Evolutionary conservation across 192 early-diverging fungal species (phyloP), one percentile per base, ranked within the genome.

Genomic region (Borealophlyctis nickersoniae): DNA sequence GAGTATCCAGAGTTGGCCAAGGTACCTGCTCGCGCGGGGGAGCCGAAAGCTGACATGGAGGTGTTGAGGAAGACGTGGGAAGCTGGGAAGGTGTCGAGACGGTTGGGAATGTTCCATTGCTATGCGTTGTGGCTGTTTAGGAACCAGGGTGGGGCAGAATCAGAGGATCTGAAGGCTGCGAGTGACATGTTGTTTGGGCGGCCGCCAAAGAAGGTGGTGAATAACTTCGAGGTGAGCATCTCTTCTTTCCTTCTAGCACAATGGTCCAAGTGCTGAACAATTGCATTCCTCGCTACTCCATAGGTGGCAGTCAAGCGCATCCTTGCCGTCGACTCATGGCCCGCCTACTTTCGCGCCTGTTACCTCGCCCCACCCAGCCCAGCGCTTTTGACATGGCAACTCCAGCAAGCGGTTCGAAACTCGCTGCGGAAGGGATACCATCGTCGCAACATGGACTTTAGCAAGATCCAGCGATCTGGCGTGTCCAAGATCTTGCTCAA

Each of bases 371-470:
- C 54, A 9, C 58, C 36, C 28, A 60, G 52, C 48, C 58, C 71
- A 5, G 29, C 39, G 19, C 62, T 59, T 30, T 52, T 67, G 28
- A 74, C 73, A 2, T 51, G 39, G 13, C 22, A 30, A 16, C 60
- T 62, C 35, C 59, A 52, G n/a, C 30, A 64, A 23, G 53, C 55
- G 1, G 57, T 73, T 2, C 29, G 16, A 4, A 56, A 69, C 39
- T 69, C 66, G 2, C 35, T 70, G 27, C 48, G 52, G 4, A 74
- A 74, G 49, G 64, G 64, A 35, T 74, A 74, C 54, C 73, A 74
- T 50, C 52, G 30, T 48, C 50, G 60, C n/a, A 56, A 58, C 59
- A 74, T 60, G 59, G 62, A 70, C 49, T 74, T 74, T 55, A 30
- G 63, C 56, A 26, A 32, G 27, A 62, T 74, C 59, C 73, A 74